Base-by-base conservation (phyloP, 2,329 filamentous ascomycete species). In the Diplocarpon mali region DNA sequence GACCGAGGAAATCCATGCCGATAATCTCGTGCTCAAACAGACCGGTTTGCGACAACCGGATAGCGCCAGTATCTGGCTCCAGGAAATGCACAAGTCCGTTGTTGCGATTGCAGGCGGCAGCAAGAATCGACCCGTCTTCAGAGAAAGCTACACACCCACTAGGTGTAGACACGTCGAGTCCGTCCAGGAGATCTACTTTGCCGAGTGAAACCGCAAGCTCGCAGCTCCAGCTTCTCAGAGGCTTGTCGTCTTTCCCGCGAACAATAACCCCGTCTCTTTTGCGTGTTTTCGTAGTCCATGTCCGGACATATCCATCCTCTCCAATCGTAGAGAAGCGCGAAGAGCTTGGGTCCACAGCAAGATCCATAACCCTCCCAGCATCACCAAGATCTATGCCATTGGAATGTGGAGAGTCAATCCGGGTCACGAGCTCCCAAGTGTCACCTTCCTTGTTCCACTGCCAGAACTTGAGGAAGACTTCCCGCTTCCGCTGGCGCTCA, bases 381-480 rank as follows among this genome's bases (percentile, higher is more conserved):
- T 64, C 63, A 6, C 65, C 61, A 10, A 76, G 71, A 1, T 69
- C 67, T 47, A 68, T 63, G 49, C 64, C 65, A 44, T 75, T 73
- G 47, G 72, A 70, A 64, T 98, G 90, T 13, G 92, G 89, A 8
- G 78, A 75, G 60, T 95, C 88, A 43, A 96, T 78, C 47, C 90
- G 78, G 2, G 88, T 84, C 41, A 86, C 79, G 10, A 98, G 70
- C 49, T 85, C 79, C 71, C 92, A 86, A 55, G 67, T 58, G 58
- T 75, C 60, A 59, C 69, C 59, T 57, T 70, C 58, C 57, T 69
- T 59, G 65, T 76, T 77, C 65, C 84, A 64, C 62, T 80, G 67
- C 92, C 92, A 98, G 62, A 98, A 92, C 61, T 95, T 95, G 40
- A 98, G 70, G 57, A 84, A 85, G 0, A 88, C 76, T 61, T 96